These are phyloP conservation scores for Malus hybrid DNA, from an alignment of 331 rosid species.

Conservation along the genomic window DNA sequence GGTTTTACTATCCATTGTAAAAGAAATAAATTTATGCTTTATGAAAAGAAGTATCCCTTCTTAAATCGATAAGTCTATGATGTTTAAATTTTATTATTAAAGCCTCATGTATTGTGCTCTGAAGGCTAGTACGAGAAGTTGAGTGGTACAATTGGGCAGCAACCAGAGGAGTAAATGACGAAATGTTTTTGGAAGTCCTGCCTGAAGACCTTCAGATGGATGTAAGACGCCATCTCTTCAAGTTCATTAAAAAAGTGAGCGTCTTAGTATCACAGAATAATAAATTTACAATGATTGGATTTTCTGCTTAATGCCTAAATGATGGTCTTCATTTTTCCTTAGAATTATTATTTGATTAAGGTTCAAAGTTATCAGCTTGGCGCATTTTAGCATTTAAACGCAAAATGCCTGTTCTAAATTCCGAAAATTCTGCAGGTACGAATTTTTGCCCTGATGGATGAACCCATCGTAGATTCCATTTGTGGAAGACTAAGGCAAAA, in stretches of 20 bases:
- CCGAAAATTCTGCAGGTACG: conserved; percentile 5
- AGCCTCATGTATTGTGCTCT: background rate
- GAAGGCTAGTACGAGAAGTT: conserved; percentile 62
- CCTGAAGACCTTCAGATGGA: conserved; percentile 87
- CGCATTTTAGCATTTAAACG: background rate
- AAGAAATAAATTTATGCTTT: background rate
- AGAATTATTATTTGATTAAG: background rate
- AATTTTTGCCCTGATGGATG: too few relatives aligned
- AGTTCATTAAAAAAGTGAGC: conserved; percentile 59
- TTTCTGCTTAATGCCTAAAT: background rate
- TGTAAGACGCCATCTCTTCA: conserved; percentile 81
- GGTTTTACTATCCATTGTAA: background rate
- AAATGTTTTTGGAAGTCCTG: conserved; percentile 50
- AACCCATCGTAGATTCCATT: too few relatives aligned
- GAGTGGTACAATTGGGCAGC: conserved; percentile 83
- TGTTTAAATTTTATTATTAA: background rate
- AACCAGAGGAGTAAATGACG: conserved; percentile 85
- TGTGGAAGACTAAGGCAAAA: too few relatives aligned
- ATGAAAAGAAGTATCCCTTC: background rate
- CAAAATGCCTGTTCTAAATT: background rate
- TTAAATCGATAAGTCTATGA: background rate
- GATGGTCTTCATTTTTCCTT: background rate
- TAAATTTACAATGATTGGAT: background rate
- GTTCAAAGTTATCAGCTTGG: background rate
- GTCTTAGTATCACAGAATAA: background rate